phyloP scores from a whole-genome alignment of 805 yeast genomes.

The Candida adriatica region DNA sequence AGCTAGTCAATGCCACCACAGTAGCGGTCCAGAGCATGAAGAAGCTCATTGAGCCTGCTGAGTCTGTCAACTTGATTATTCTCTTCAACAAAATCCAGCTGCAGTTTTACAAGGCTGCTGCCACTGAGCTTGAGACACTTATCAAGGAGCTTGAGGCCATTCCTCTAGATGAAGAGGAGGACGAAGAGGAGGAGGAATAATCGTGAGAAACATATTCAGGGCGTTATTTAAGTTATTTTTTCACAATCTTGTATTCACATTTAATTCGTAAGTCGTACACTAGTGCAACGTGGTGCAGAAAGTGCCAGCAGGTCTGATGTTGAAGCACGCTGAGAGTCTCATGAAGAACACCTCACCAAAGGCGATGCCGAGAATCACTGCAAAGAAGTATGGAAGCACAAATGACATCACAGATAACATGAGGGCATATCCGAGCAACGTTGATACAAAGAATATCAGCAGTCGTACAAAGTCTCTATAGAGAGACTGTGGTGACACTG shows the following conservation, averaged over 20 bases:
- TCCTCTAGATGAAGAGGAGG: slow-evolving; percentile 38
- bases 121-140: slow-evolving; percentile 37
- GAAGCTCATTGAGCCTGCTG: slow-evolving; percentile 59
- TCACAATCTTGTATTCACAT: background rate
- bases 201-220: background rate
- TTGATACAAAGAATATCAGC: slow-evolving; percentile 49
- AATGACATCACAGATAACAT: slow-evolving; percentile 79
- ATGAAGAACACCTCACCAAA: slow-evolving; percentile 67
- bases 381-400: slow-evolving; percentile 63
- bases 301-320: slow-evolving; percentile 24
- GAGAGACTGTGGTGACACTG: slow-evolving; percentile 29
- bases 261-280: background rate
- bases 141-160: slow-evolving; percentile 38
- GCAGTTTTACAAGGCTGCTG: slow-evolving; percentile 52
- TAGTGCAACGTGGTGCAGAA: slow-evolving; percentile 19
- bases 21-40: slow-evolving; percentile 77
- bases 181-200: slow-evolving; percentile 21
- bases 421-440: slow-evolving; percentile 61
- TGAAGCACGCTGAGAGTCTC: slow-evolving; percentile 38
- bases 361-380: slow-evolving; percentile 62
- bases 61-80: slow-evolving; percentile 55
- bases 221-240: no score
- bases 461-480: slow-evolving; percentile 52
- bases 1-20: slow-evolving; percentile 71
- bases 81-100: slow-evolving; percentile 65